Conservation (phyloP, 2,329 filamentous ascomycete genomes). For the Cryphonectria naterciae region DNA sequence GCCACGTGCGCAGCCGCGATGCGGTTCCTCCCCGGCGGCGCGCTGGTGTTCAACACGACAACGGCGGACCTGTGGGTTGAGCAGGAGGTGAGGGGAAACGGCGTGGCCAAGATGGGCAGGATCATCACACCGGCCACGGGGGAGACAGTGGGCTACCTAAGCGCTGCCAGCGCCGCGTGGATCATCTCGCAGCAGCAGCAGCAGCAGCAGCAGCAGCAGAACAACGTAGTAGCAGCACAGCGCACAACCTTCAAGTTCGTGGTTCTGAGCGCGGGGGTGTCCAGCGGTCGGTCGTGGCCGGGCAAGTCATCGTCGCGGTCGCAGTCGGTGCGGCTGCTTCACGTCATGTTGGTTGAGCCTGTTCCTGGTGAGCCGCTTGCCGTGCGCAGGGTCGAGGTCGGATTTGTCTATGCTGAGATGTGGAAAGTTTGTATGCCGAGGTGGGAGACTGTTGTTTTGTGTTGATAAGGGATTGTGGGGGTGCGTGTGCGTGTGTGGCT, state of each 20-base stretch:
- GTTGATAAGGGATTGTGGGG: background rate
- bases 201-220: background rate
- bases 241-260: background rate
- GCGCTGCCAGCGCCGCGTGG: background rate
- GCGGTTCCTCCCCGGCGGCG: background rate
- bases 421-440: background rate
- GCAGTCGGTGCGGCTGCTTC: background rate
- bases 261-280: constrained; percentile 1
- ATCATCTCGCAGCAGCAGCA: background rate
- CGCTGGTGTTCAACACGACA: constrained; percentile 10
- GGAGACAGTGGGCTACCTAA: background rate
- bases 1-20: constrained; percentile 1
- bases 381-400: constrained; percentile 11
- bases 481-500: too few relatives aligned
- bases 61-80: constrained; percentile 8
- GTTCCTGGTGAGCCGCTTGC: constrained; percentile 1
- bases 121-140: constrained; percentile 6
- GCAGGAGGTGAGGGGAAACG: background rate
- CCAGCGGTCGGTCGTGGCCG: background rate
- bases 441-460: constrained; percentile 13
- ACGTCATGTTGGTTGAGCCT: constrained; percentile 9
- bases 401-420: constrained; percentile 5
- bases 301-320: background rate
- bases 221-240: background rate
- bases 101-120: background rate